Conservation (phyloP, 306 rosid genomes). For the Parietaria judaica region DNA sequence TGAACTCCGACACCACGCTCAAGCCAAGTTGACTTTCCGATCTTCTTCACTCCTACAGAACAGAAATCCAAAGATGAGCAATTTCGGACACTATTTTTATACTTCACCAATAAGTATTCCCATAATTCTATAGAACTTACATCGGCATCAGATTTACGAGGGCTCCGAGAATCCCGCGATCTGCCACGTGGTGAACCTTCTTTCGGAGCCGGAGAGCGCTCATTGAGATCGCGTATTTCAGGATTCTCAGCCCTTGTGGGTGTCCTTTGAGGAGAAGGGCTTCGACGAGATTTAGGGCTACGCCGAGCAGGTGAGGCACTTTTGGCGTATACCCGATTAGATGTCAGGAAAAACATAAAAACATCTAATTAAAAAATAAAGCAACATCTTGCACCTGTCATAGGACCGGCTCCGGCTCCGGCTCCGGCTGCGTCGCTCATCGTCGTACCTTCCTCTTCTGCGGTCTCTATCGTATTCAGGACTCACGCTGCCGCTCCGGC, state of each 20-base stretch:
- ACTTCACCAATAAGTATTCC: background rate
- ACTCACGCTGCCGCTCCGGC: slow-evolving; percentile 59
- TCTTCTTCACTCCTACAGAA: slow-evolving; percentile 39
- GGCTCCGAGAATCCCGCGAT: slow-evolving; percentile 46
- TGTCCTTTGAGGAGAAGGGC: slow-evolving; percentile 38
- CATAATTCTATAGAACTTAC: slow-evolving; percentile 28
- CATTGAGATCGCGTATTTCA: slow-evolving; percentile 24
- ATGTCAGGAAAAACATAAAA: slow-evolving; percentile 21
- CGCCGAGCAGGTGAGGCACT: slow-evolving; percentile 43
- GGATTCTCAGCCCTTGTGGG: slow-evolving; percentile 34
- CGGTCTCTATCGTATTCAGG: slow-evolving; percentile 36
- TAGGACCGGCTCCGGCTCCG: slow-evolving; percentile 53
- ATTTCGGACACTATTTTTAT: background rate
- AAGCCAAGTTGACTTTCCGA: slow-evolving; percentile 4
- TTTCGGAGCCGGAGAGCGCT: slow-evolving; percentile 31
- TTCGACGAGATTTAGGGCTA: slow-evolving; percentile 27
- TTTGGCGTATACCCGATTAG: slow-evolving; percentile 7
- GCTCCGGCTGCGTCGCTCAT: slow-evolving; percentile 31
- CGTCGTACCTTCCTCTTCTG: slow-evolving; percentile 46
- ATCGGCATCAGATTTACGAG: slow-evolving; percentile 46
- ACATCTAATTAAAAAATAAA: background rate
- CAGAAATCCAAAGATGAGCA: slow-evolving; percentile 7
- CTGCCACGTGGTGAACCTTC: slow-evolving; percentile 34
- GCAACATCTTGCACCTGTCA: slow-evolving; percentile 35
- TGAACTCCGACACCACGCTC: slow-evolving; percentile 9